Conservation (phyloP, 2,329 filamentous ascomycete genomes). For the Verticillium alfalfae region DNA sequence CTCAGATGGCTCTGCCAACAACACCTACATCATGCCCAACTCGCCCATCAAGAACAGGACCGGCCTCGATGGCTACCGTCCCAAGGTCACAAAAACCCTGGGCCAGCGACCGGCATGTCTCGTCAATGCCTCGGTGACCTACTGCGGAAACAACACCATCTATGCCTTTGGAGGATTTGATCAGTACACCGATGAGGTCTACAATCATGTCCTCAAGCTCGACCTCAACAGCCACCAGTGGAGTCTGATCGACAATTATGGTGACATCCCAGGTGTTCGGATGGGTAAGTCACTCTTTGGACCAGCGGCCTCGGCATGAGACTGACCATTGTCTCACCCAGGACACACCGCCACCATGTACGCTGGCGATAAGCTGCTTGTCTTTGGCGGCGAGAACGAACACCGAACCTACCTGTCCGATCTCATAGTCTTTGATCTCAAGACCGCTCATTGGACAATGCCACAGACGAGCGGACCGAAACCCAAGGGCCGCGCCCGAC, state of each 20-base stretch:
- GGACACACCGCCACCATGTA: constrained; percentile 94
- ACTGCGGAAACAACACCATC: constrained; percentile 94
- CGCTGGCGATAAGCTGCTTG: constrained; percentile 88
- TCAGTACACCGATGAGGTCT: constrained; percentile 97
- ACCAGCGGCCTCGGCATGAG: not conserved
- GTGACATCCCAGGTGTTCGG: constrained; percentile 91
- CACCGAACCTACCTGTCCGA: constrained; percentile 93
- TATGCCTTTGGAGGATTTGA: constrained; percentile 98
- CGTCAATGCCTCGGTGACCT: constrained; percentile 98
- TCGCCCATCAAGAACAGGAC: constrained; percentile 66
- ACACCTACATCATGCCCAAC: constrained; percentile 88
- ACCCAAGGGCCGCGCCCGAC: constrained; percentile 84
- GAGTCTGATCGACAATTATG: constrained; percentile 97
- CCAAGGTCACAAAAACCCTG: constrained; percentile 72
- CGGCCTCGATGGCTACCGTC: constrained; percentile 70
- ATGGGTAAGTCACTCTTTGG: constrained; percentile 63
- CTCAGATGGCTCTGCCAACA: constrained; percentile 55
- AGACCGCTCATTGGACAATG: constrained; percentile 92
- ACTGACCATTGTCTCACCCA: constrained; percentile 25
- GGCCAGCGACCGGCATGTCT: constrained; percentile 86
- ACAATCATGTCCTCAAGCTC: constrained; percentile 90
- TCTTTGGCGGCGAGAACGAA: constrained; percentile 97
- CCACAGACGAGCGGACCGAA: constrained; percentile 79
- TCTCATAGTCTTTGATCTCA: constrained; percentile 91
- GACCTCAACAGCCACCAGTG: constrained; percentile 86